Percentiles rank a stretch among this genome's conserved stretches.
Evolutionary conservation across 208 protist genomes (phyloP).

Genomic region (Blechomonas ayalai): DNA sequence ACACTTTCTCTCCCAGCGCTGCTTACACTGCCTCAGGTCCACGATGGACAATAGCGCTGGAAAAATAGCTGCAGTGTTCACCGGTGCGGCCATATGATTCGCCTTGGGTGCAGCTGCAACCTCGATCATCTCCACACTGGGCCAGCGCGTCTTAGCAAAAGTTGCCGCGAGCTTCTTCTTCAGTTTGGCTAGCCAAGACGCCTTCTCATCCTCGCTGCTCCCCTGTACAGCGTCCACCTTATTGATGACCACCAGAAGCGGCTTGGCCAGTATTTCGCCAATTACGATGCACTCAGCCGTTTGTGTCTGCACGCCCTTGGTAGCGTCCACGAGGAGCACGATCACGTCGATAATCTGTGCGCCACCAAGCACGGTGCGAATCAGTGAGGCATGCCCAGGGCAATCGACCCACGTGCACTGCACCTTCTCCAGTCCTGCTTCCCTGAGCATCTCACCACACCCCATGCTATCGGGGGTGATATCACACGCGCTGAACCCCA

Average conservation of each 20-base stretch:
- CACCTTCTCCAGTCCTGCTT: constrained; percentile 20
- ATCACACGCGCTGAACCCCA: constrained; percentile 94
- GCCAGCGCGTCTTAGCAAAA: constrained; percentile 74
- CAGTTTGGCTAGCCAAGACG: constrained; percentile 32
- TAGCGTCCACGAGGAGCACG: constrained; percentile 96
- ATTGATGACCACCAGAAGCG: constrained; percentile 94
- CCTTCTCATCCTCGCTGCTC: constrained; percentile 16
- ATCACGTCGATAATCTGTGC: constrained; percentile 98
- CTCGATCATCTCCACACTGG: constrained; percentile 50
- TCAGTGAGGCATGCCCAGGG: constrained; percentile 97
- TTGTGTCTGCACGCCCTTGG: constrained; percentile 98
- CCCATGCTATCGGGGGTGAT: constrained; percentile 9
- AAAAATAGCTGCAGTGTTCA: constrained; percentile 29
- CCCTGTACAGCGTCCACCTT: constrained; percentile 91
- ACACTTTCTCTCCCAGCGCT: constrained; percentile 2
- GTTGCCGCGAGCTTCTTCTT: constrained; percentile 34
- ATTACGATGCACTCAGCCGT: constrained; percentile 94
- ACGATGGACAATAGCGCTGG: constrained; percentile 26
- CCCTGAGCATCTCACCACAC: constrained; percentile 9
- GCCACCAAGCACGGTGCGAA: constrained; percentile 96
- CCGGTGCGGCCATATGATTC: constrained; percentile 1
- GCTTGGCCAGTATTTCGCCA: constrained; percentile 66
- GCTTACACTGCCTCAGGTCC: constrained; percentile 14
- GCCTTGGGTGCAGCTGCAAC: constrained; percentile 46
- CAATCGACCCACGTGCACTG: constrained; percentile 97